phyloP scores from a whole-genome alignment of 345 rosid species.

The Orychophragmus violaceus region DNA sequence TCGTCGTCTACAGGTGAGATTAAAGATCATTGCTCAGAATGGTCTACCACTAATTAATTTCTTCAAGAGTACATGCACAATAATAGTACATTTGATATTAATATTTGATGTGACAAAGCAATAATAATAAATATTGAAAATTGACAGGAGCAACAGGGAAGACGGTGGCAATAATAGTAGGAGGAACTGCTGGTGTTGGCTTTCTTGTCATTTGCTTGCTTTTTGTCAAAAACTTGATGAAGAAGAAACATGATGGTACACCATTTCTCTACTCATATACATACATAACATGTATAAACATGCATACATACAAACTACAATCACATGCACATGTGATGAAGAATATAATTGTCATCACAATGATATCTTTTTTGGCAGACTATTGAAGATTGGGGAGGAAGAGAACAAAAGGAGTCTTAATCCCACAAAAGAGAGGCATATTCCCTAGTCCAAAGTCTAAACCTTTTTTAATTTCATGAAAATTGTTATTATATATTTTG shows the following conservation, averaged over 20 bases:
- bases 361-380: conserved; percentile 19
- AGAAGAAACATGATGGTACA: conserved; percentile 47
- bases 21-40: not conserved
- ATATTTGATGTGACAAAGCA: not conserved
- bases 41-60: conserved; percentile 15
- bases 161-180: conserved; percentile 95
- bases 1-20: conserved; percentile 37
- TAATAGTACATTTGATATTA: not conserved
- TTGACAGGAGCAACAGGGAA: conserved; percentile 68
- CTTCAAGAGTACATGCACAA: not conserved
- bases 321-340: conserved; percentile 21
- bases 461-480: not conserved
- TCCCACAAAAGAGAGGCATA: conserved; percentile 8
- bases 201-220: conserved; percentile 77
- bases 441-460: not conserved
- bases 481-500: conserved; percentile 14
- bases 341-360: conserved; percentile 2
- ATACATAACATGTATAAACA: not conserved
- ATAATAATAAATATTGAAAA: conserved; percentile 26
- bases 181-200: conserved; percentile 91
- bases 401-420: conserved; percentile 24
- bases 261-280: not conserved
- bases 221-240: conserved; percentile 69
- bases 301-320: not conserved
- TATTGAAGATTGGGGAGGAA: conserved; percentile 23